Evolutionary conservation across 1,284 basidiomycete genomes (phyloP).

Genomic region (Apiotrichum veenhuisii): DNA sequence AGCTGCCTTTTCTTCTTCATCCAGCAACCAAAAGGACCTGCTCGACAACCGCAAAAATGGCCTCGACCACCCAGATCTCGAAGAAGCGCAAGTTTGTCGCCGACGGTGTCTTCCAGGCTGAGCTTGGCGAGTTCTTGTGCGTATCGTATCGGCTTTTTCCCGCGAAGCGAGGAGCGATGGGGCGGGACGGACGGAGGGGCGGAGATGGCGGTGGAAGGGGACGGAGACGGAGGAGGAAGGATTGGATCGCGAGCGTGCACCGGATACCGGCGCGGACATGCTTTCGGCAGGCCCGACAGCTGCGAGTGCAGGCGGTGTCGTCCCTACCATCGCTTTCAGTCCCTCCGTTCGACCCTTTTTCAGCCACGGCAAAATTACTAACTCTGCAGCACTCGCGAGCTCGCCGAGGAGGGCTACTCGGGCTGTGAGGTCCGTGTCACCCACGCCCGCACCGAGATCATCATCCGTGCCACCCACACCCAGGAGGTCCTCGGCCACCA

Average conservation of each 20-base stretch:
- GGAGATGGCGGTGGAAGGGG: no score
- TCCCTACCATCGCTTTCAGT: no score
- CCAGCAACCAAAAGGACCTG: constrained; percentile 5
- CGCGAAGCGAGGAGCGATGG: background rate
- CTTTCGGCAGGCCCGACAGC: no score
- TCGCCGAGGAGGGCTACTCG: constrained; percentile 99
- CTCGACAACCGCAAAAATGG: constrained; percentile 30
- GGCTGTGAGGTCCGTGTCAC: constrained; percentile 99
- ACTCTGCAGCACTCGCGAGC: constrained; percentile 75
- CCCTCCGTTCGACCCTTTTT: background rate
- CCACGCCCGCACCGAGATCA: constrained; percentile 99
- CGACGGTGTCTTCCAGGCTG: constrained; percentile 97
- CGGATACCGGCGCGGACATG: no score
- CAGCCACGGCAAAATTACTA: background rate
- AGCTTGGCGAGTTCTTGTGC: constrained; percentile 92
- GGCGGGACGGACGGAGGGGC: background rate
- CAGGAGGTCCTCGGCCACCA: constrained; percentile 99
- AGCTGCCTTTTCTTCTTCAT: constrained; percentile 3
- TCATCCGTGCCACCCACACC: constrained; percentile 99
- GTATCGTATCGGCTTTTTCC: no score
- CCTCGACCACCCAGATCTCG: constrained; percentile 69
- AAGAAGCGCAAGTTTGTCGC: constrained; percentile 97
- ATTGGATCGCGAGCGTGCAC: no score
- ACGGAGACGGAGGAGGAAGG: no score
- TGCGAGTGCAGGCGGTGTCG: no score